Evolutionary conservation across 2,329 filamentous ascomycete genomes (phyloP).

Genomic region (Venturia asperata): DNA sequence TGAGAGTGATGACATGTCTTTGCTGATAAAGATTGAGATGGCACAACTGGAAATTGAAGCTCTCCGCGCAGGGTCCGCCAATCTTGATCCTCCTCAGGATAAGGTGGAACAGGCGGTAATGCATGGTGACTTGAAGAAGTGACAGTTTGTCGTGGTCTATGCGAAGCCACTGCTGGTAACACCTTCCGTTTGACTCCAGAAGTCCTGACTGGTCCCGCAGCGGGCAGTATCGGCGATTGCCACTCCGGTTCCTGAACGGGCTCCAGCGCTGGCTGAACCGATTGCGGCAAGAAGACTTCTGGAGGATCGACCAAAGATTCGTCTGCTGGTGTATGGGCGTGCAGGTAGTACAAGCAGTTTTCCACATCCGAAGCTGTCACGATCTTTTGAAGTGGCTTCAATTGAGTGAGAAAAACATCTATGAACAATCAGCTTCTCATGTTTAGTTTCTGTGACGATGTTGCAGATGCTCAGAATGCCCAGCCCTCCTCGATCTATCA

Average conservation of each 20-base stretch:
- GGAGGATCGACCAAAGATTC: constrained; percentile 30
- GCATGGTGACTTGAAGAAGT: constrained; percentile 3
- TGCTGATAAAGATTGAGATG: background rate
- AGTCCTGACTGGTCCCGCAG: background rate
- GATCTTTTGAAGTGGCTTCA: constrained; percentile 82
- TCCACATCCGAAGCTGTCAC: constrained; percentile 82
- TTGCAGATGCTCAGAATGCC: constrained; percentile 20
- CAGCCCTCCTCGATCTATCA: background rate
- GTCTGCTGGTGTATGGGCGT: constrained; percentile 60
- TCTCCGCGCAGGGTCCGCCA: background rate
- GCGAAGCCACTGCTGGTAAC: background rate
- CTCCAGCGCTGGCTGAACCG: constrained; percentile 24
- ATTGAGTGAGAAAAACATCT: constrained; percentile 89
- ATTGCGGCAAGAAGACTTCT: constrained; percentile 23
- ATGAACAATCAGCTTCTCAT: constrained; percentile 18
- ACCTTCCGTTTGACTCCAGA: constrained; percentile 3
- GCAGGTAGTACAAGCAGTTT: constrained; percentile 84
- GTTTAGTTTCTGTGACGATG: background rate
- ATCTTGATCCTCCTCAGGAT: background rate
- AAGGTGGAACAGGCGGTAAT: constrained; percentile 11
- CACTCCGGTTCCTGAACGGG: background rate
- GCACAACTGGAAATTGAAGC: background rate
- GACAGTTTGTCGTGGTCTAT: background rate
- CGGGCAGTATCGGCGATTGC: background rate
- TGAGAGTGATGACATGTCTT: no score